These are phyloP conservation scores for Tulasnella sp. DNA, from an alignment of 768 basidiomycete species.

Conservation along the genomic window DNA sequence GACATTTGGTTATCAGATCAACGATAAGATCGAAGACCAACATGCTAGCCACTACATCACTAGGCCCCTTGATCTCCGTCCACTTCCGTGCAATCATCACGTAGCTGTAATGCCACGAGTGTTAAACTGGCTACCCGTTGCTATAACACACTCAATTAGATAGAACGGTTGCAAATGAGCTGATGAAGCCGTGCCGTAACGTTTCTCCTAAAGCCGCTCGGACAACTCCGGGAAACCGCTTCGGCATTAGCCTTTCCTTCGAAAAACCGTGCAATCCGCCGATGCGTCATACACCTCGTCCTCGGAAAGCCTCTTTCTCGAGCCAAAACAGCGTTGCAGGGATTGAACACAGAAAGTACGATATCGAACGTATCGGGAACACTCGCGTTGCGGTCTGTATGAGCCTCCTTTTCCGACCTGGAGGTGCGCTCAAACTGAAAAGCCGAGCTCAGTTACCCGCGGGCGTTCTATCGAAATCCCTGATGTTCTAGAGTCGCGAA, in stretches of 20 bases:
- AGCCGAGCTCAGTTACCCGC: neutral
- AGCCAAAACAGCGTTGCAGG: neutral
- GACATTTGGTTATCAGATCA: conserved; percentile 11
- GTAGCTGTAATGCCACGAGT: no score
- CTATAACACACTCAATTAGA: no score
- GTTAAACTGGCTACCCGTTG: no score
- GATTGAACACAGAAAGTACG: no score
- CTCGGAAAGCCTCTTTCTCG: neutral
- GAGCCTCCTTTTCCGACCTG: neutral
- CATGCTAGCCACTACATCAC: conserved; percentile 14
- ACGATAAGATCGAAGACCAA: conserved; percentile 8
- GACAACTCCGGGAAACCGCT: neutral
- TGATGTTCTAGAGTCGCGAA: no score
- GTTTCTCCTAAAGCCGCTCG: no score
- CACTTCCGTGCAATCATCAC: no score
- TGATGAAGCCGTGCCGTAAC: no score
- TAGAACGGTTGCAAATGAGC: no score
- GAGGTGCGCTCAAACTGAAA: neutral
- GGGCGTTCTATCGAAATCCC: no score
- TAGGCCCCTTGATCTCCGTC: neutral
- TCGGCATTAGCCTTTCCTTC: neutral
- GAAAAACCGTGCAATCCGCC: neutral
- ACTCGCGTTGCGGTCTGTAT: no score
- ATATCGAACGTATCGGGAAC: neutral
- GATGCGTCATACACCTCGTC: neutral